Evolutionary conservation across 2,329 filamentous ascomycete species (phyloP), one percentile per base, ranked within the genome.

Genomic region (Parastagonospora avenae): DNA sequence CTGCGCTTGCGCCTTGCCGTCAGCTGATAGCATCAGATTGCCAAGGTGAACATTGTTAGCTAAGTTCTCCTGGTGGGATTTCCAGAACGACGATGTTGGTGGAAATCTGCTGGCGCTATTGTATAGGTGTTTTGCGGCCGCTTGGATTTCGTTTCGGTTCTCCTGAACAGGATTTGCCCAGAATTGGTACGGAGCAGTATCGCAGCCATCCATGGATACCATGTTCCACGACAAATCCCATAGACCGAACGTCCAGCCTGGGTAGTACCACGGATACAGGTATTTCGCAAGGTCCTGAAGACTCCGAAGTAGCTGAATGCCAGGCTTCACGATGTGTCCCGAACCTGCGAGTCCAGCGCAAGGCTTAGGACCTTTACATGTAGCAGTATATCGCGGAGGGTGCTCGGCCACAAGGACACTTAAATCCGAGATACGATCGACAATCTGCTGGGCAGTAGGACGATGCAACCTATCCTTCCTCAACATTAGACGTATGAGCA

Each of bases 371-470:
- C 27, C 32, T 12, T 24, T 8, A 12, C 39, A 42, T 5, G 2
- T 10, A 6, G n/a, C 19, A 30, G 9, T 9, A 7, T n/a, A 15
- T 4, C 14, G 2, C 4, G 11, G 15, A 19, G n/a, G 7, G 9
- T 41, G 7, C 8, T 29, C 7, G 2, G 24, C 32, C 9, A 32
- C 12, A 1, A 43, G 9, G 4, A 29, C 15, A 7, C 41, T 19
- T 4, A 52, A 15, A 16, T 47, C 37, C 30, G 33, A 35, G 6
- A 55, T 14, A 12, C 16, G 24, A 30, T 48, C 36, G 5, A 49
- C 45, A 24, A 55, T 41, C 33, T 55, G 48, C 12, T 47, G 37
- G 3, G 42, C 28, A 2, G 48, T 46, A 3, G 42, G 52, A 12
- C 48, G 52, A 15, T 14, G 11, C 6, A 33, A 12, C 14, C 48